These are phyloP conservation scores for Daldinia eschscholtzii DNA, from an alignment of 2,329 filamentous ascomycete species.

Conservation along the genomic window DNA sequence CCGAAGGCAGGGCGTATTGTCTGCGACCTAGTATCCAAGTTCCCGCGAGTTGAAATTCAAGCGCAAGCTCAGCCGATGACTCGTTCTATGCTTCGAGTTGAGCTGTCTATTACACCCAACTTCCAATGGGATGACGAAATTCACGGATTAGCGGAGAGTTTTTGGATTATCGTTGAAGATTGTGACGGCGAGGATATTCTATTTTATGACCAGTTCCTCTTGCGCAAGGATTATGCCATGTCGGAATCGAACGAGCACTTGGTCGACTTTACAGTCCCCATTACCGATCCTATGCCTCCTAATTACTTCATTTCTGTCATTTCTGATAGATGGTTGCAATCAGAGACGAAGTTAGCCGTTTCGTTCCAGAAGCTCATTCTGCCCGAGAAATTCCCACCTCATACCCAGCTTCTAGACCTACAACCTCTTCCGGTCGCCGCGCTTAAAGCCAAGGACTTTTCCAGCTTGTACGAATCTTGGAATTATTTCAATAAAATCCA, in stretches of 20 bases:
- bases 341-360: constrained; percentile 91
- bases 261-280: constrained; percentile 95
- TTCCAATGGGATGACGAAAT: constrained; percentile 95
- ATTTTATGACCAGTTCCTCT: constrained; percentile 92
- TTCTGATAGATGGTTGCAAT: constrained; percentile 98
- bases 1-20: constrained; percentile 89
- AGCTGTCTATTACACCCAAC: constrained; percentile 91
- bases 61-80: constrained; percentile 96
- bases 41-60: constrained; percentile 91
- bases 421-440: constrained; percentile 91
- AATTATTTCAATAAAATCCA: constrained; percentile 96
- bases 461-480: constrained; percentile 84
- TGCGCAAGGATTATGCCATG: constrained; percentile 88
- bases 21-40: constrained; percentile 88
- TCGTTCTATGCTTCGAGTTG: constrained; percentile 89
- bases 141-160: constrained; percentile 89
- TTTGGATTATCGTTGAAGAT: constrained; percentile 98
- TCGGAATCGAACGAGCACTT: constrained; percentile 92
- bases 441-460: constrained; percentile 86
- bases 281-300: constrained; percentile 97
- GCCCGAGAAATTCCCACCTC: constrained; percentile 94
- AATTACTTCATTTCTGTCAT: constrained; percentile 98
- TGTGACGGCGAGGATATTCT: constrained; percentile 97
- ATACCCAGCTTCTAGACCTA: constrained; percentile 91
- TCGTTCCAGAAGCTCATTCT: constrained; percentile 96